Evolutionary conservation across 2,329 filamentous ascomycete species (phyloP), one percentile per base, ranked within the genome.

Genomic region (Microdochium paspali): DNA sequence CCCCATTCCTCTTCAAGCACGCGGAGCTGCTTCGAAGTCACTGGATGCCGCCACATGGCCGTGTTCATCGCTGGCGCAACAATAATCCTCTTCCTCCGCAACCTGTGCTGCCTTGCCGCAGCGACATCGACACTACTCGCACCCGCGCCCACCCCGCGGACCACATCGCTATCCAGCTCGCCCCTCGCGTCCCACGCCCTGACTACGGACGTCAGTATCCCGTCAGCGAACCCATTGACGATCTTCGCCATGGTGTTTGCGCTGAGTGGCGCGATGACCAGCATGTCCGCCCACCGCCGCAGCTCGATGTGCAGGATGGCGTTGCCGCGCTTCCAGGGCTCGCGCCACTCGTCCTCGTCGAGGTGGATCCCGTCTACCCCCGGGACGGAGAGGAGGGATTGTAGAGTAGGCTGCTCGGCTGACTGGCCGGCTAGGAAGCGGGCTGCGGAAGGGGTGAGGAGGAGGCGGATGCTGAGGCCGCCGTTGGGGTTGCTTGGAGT

Each of bases 161-260:
- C 21, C 6, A 51, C 23, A 25, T 57, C 60, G 44, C 44, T 48
- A 50, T 85, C 81, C 6, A 84, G 67, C 15, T 72, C 61, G 0
- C 81, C 80, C n/a, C 73, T 74, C 0, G 82, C 83, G 65, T 97
- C 91, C 93, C 91, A 98, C 0, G 91, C 91, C 20, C 91, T 74
- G 31, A 93, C 75, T 0, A 93, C 84, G 44, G 69, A 74, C 13
- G 81, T 84, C 4, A 96, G 63, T 6, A 97, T 69, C 49, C 85
- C 84, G 58, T 95, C 89, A 40, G 81, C 82, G 52, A 94, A 73
- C 0, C 93, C 93, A 23, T 77, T 76, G 1, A 79, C 79, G 53
- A 97, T 79, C 67, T 95, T 95, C 6, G 90, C 91, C 59, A 97
- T 72, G 3, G 82, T 82, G 59, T 96, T 95, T 12, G 91, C 90